phyloP scores from a whole-genome alignment of 2,329 filamentous ascomycete genomes.

The Penicillium janthinellum region DNA sequence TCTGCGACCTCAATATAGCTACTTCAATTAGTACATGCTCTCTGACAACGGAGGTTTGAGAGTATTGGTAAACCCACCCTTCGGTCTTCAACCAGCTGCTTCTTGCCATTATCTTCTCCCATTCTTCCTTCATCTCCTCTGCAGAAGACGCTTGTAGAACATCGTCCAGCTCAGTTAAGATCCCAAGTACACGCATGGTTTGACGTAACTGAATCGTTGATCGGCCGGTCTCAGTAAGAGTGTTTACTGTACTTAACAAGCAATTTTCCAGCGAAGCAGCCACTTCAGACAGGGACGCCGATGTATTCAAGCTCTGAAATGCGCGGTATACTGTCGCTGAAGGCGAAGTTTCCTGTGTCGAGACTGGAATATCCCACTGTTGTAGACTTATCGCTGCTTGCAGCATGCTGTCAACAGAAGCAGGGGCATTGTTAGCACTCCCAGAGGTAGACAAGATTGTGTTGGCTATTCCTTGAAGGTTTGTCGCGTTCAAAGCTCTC shows the following conservation, averaged over 20 bases:
- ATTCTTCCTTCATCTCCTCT: constrained; percentile 62
- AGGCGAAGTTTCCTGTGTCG: constrained; percentile 62
- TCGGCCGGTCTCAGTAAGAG: constrained; percentile 38
- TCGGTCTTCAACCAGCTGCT: constrained; percentile 80
- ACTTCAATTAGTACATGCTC: constrained; percentile 20
- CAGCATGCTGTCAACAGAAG: constrained; percentile 71
- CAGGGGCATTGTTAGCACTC: constrained; percentile 49
- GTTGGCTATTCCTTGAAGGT: constrained; percentile 82
- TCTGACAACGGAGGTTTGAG: neutral
- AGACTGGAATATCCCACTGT: constrained; percentile 86
- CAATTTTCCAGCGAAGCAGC: constrained; percentile 64
- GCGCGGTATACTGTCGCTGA: constrained; percentile 74
- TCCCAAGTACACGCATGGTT: constrained; percentile 67
- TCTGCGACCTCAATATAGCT: constrained; percentile 68
- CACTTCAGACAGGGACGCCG: constrained; percentile 58
- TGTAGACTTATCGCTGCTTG: constrained; percentile 79
- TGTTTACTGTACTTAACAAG: constrained; percentile 50
- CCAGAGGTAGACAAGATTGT: constrained; percentile 69
- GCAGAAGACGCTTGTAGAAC: constrained; percentile 63
- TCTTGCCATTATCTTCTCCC: constrained; percentile 65
- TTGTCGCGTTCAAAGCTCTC: constrained; percentile 75
- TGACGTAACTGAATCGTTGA: constrained; percentile 52
- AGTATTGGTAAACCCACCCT: constrained; percentile 56
- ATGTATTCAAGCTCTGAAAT: constrained; percentile 76
- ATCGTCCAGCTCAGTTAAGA: constrained; percentile 80